Base-by-base conservation (phyloP, 2,329 filamentous ascomycete species). In the Canariomyces notabilis region DNA sequence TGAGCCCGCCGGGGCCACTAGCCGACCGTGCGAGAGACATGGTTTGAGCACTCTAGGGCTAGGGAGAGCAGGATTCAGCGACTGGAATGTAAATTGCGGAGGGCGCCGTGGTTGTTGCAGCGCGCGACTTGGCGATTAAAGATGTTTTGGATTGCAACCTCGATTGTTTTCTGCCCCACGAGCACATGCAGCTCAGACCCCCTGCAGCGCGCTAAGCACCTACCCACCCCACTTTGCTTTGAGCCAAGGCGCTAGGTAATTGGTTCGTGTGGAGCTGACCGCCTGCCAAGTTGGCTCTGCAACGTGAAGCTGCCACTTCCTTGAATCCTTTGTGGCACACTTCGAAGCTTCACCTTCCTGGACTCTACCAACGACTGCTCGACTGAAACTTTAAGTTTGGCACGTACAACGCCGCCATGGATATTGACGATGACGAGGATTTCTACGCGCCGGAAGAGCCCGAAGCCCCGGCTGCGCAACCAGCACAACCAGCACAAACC, bases 401-500 rank as follows among this genome's bases (percentile, higher is more conserved):
- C n/a, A n/a, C n/a, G n/a, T n/a, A 9, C 4, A 29, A 4, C 26
- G 26, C 26, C 59, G 71, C 53, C 18, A 83, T 84, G 79, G 80
- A 84, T 60, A 76, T 83, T 48, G 80, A 84, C 63, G 80, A 83
- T 54, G 80, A 83, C 41, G 80, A 83, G 54, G 80, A 84, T 64
- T 80, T 84, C 58, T 84, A 84, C 60, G 76, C 75, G 48, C 74
- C 76, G 1, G 80, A 83, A 49, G 79, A 82, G 62, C 68, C 73
- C 32, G 68, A 68, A 40, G 58, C 61, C 16, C 57, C 63, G 20
- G 52, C 62, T 3, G 61, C 72, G 5, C 37, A 53, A 8, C 42
- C 50, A 34, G 46, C 50, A 18, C 45, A 50, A 15, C 42, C 51
- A 15, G 26, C 51, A 11, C 36, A 42, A 53, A 54, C 61, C 56